Conservation (phyloP, 1,139 yeast genomes). For the Geotrichum bryndzae region DNA sequence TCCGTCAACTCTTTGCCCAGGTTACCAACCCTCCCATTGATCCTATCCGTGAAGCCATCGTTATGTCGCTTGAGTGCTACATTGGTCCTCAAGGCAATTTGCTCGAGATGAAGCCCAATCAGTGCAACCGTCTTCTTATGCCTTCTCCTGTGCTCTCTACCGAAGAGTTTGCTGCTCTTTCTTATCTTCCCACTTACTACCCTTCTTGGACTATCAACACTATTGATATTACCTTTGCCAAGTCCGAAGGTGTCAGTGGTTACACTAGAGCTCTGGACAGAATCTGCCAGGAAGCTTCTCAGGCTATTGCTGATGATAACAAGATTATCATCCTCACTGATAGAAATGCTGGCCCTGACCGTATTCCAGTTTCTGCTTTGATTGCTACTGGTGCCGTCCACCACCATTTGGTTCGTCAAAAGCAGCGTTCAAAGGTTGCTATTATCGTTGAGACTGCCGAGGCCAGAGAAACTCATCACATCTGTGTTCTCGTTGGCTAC, state of each 20-base stretch:
- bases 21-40: conserved; percentile 98
- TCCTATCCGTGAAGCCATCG: conserved; percentile 93
- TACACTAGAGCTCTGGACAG: conserved; percentile 80
- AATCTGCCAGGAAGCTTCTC: conserved; percentile 80
- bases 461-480: conserved; percentile 95
- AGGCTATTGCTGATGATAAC: conserved; percentile 70
- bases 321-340: conserved; percentile 77
- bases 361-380: conserved; percentile 81
- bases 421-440: conserved; percentile 94
- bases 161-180: conserved; percentile 67
- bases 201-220: conserved; percentile 80
- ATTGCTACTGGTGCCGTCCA: conserved; percentile 97
- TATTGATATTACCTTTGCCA: conserved; percentile 86
- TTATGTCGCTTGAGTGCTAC: conserved; percentile 94
- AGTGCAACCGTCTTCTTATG: conserved; percentile 81
- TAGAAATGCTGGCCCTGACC: conserved; percentile 50
- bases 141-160: conserved; percentile 76
- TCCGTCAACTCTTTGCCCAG: conserved; percentile 94
- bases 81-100: conserved; percentile 97
- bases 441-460: conserved; percentile 88
- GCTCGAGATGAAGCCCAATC: conserved; percentile 84
- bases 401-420: conserved; percentile 91
- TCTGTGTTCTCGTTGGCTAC: conserved; percentile 89
- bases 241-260: conserved; percentile 76
- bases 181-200: conserved; percentile 63